phyloP scores from a whole-genome alignment of 257 asterid species.

The Solanum clarkiae region DNA sequence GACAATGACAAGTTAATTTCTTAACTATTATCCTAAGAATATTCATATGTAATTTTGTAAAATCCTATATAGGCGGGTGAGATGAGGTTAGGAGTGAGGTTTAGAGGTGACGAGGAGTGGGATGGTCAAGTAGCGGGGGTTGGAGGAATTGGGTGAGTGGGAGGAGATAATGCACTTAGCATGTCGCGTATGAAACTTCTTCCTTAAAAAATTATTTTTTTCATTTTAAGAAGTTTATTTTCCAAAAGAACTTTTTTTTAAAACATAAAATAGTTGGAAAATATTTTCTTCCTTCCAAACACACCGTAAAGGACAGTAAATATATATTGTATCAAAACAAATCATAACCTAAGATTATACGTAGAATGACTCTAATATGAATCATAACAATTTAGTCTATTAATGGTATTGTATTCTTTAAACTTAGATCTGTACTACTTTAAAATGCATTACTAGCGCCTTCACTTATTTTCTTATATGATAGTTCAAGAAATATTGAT shows the following conservation, averaged over 20 bases:
- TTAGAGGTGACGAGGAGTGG: neutral
- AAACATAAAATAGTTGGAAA: too few relatives aligned
- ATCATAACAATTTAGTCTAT: neutral
- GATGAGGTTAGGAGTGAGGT: too few relatives aligned
- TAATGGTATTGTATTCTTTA: neutral
- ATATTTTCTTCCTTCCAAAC: too few relatives aligned
- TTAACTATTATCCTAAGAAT: neutral
- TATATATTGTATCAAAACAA: too few relatives aligned
- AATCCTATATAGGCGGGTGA: neutral
- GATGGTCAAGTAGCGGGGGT: neutral
- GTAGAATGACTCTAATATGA: neutral
- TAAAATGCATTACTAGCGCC: neutral
- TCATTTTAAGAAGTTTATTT: neutral
- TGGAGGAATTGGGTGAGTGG: too few relatives aligned
- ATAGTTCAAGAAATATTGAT: neutral
- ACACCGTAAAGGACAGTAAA: too few relatives aligned
- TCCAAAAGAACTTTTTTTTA: neutral
- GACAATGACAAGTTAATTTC: neutral
- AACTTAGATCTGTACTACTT: neutral
- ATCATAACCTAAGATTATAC: neutral
- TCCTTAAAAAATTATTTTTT: too few relatives aligned
- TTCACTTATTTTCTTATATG: neutral
- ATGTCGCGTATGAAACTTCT: accelerated
- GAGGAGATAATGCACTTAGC: too few relatives aligned
- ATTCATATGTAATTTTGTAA: too few relatives aligned